Base-by-base conservation (phyloP, 495 filamentous ascomycete species). In the Penicillium crystallinum region DNA sequence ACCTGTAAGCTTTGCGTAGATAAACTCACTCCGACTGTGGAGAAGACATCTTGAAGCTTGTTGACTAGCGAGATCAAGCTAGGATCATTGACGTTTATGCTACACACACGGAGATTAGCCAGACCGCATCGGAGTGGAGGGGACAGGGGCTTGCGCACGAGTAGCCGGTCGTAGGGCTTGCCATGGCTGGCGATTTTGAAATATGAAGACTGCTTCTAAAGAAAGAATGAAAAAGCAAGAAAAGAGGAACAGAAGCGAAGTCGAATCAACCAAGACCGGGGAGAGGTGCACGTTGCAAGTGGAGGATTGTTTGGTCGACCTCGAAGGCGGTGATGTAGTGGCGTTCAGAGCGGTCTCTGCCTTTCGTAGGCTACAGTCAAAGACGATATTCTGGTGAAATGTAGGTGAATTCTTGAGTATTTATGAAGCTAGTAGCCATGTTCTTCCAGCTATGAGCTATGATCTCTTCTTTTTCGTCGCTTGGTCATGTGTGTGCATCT, bases 21-120 rank as follows among this genome's bases (percentile, higher is more conserved):
- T 22, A 49, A 56, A 85, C 87, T 78, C 78, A 99, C 93, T 44
- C 95, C 95, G 55, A 99, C 95, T 33, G 93, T 97, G 38, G 93
- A 84, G 68, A 99, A 99, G 54, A 97, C 95, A 91, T 99, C 93
- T 67, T 99, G 93, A 23, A 99, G 84, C 76, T 95, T 96, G 78
- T 99, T 99, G 62, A 99, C 93, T 56, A 97, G 85, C 61, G 93
- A 97, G 69, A 90, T 90, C 62, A 90, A 77, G 56, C 79, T 80
- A 19, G 86, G 86, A 62, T 90, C 86, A 64, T 90, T 90, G 55
- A 90, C 86, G 64, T 88, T 90, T 61, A 89, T 87, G 59, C 85
- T 88, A 66, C 61, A 52, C 42, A 53, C 43, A 50, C n/a, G 25
- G 50, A 62, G 43, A 61, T 72, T 61, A 70, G 64, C 56, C 56